Evolutionary conservation across 352 stramenopile genomes (phyloP), one percentile per base, ranked within the genome.

Genomic region (Phytopythium montanum): DNA sequence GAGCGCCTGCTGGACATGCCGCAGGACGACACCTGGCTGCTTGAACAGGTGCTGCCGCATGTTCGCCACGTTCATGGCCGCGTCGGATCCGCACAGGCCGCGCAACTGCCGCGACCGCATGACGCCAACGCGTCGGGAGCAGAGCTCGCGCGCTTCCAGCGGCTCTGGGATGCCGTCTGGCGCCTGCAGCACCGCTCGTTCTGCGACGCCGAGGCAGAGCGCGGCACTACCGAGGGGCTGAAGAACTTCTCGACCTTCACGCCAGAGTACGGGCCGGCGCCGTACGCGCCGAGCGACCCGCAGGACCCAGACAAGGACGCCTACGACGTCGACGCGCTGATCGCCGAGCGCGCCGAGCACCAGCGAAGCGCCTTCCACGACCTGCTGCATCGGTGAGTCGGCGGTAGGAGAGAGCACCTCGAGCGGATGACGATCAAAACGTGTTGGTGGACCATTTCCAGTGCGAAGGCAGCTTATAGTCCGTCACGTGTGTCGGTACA

Each of bases 251-350:
- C 78, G 36, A 90, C 78, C 29, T 88, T 90, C 65, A 90, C 81
- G 28, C 76, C 81, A 6, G 81, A 90, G 66, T 90, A 90, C 51
- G 81, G 81, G n/a, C 78, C 81, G 0, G 74, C 78, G 19, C 78
- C 81, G 55, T 90, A 90, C 65, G 75, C 78, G 0, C 78, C 73
- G 12, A 62, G 66, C 2, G 60, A 79, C 21, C 56, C 59, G 8
- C 54, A 69, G 3, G 41, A 80, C 21, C 26, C 38, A 14, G 63
- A 72, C 8, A 53, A 59, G 0, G 75, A 81, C 39, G 72, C 71
- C 3, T 85, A 86, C 59, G 70, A 86, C 60, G 60, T 88, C 39
- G 78, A 88, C 39, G 62, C 56, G 36, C 61, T 86, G 7, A 86
- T 75, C 21, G 65, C 58, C 18, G 60, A 75, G n/a, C 64, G 80